Percentiles rank a stretch among this genome's conserved stretches.
Evolutionary conservation across 179 eudicot species (phyloP).

Genomic region (Spinacia oleracea): DNA sequence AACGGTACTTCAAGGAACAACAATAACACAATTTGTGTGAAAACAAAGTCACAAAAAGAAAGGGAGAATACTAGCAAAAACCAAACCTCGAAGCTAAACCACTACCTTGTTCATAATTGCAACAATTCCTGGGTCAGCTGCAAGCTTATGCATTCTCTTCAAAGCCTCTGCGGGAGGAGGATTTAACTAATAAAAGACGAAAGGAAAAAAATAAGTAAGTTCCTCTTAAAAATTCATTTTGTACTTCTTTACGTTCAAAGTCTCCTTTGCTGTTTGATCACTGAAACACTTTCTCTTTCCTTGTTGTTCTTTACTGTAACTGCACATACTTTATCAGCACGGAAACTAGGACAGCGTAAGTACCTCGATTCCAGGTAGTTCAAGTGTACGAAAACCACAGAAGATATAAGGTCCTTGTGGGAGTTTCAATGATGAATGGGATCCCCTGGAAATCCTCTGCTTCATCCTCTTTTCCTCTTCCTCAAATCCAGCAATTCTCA

Average conservation of each 20-base stretch:
- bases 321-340: not conserved
- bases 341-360: not conserved
- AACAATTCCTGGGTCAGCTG: constrained; percentile 91
- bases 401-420: constrained; percentile 84
- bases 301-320: not conserved
- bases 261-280: not conserved
- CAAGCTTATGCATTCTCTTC: constrained; percentile 88
- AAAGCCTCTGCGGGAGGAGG: constrained; percentile 91
- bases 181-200: constrained; percentile 44
- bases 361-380: constrained; percentile 83
- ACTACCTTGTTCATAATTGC: constrained; percentile 94
- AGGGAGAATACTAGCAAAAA: not conserved
- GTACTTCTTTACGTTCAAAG: not conserved
- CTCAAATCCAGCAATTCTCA: constrained; percentile 92
- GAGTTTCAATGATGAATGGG: constrained; percentile 49
- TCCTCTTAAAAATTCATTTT: not conserved
- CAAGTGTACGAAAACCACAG: constrained; percentile 80
- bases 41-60: constrained; percentile 17
- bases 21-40: constrained; percentile 22
- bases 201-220: constrained; percentile 12
- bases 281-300: not conserved
- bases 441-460: constrained; percentile 44
- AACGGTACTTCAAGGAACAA: constrained; percentile 64
- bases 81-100: constrained; percentile 12
- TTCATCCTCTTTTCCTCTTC: constrained; percentile 85